Evolutionary conservation across 1,284 basidiomycete species (phyloP).

Genomic region (Cutaneotrichosporon dermatis): DNA sequence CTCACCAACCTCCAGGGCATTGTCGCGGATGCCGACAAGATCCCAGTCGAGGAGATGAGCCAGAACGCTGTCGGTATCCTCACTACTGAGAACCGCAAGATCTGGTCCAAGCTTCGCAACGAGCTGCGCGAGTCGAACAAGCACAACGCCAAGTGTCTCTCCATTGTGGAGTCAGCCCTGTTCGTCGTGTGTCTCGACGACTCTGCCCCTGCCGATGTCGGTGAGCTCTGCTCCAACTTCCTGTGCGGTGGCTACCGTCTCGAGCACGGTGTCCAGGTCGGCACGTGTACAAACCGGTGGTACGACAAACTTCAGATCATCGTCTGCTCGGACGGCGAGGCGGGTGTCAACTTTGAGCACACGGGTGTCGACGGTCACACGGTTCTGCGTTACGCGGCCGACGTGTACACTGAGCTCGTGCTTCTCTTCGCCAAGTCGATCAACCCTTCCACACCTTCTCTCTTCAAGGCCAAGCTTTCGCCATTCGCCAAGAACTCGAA

Average conservation of each 20-base stretch:
- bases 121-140: constrained; percentile 60
- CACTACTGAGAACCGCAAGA: constrained; percentile 86
- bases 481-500: constrained; percentile 65
- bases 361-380: constrained; percentile 95
- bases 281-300: constrained; percentile 94
- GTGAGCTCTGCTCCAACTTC: constrained; percentile 85
- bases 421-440: constrained; percentile 91
- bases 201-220: constrained; percentile 62
- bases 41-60: constrained; percentile 59
- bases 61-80: constrained; percentile 50
- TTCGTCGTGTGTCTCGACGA: constrained; percentile 96
- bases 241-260: constrained; percentile 86
- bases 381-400: constrained; percentile 73
- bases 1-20: constrained; percentile 86
- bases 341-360: constrained; percentile 98
- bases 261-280: constrained; percentile 76
- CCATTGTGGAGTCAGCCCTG: constrained; percentile 73
- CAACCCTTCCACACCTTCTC: constrained; percentile 83
- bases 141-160: constrained; percentile 70
- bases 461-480: constrained; percentile 85
- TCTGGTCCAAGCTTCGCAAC: constrained; percentile 74
- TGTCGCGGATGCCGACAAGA: constrained; percentile 79
- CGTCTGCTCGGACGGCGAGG: constrained; percentile 82
- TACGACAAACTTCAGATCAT: constrained; percentile 80
- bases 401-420: constrained; percentile 92